Conservation (phyloP, 2,329 filamentous ascomycete genomes). For the Bipolaris zeicola region DNA sequence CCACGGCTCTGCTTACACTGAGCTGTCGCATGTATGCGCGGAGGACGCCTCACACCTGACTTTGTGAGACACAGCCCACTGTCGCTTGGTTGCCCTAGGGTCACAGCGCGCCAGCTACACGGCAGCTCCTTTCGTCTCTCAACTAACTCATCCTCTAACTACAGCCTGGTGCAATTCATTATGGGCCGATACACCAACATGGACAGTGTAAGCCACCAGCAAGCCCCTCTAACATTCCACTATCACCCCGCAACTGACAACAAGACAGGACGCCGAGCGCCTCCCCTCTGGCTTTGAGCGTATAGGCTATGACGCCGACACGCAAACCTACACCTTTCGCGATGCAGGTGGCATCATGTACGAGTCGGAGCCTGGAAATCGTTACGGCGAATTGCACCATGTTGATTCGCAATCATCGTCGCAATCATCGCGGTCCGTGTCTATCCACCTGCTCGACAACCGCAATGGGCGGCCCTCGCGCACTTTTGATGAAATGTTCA, state of each 20-base stretch:
- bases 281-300: conserved; percentile 62
- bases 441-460: background rate
- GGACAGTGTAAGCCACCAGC: conserved; percentile 26
- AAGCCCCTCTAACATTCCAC: background rate
- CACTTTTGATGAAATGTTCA: conserved; percentile 19
- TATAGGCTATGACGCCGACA: conserved; percentile 63
- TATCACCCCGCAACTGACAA: background rate
- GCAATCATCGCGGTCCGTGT: background rate
- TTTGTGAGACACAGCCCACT: too few species aligned
- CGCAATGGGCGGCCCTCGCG: conserved; percentile 4
- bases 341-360: conserved; percentile 57
- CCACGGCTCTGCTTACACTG: background rate
- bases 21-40: background rate
- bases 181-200: conserved; percentile 36
- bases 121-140: background rate
- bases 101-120: background rate
- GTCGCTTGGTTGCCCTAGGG: too few species aligned
- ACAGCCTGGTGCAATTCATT: conserved; percentile 7
- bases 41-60: background rate
- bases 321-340: conserved; percentile 59
- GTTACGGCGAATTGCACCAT: conserved; percentile 55
- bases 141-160: background rate
- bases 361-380: conserved; percentile 57
- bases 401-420: conserved; percentile 12
- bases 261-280: conserved; percentile 55